A percentile compares a stretch with the other conserved stretches of the same genome.
Evolutionary conservation across 345 rosid species (phyloP).

Genomic region (Murraya paniculata): DNA sequence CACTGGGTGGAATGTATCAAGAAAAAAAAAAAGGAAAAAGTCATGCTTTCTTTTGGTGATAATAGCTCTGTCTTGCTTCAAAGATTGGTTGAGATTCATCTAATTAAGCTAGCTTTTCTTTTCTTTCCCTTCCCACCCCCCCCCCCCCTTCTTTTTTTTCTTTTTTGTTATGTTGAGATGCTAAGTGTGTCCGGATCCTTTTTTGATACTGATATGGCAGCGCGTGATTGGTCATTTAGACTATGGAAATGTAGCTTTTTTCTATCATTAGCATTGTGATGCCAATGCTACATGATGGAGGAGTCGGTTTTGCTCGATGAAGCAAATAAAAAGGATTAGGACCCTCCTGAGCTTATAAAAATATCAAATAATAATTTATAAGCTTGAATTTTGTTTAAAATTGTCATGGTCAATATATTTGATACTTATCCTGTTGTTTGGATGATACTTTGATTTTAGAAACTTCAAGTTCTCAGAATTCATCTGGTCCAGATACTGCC

Average conservation of each 20-base stretch:
- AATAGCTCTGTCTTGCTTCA: background rate
- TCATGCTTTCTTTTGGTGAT: background rate
- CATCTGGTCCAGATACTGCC: conserved; percentile 46
- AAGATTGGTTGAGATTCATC: conserved; percentile 7
- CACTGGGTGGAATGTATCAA: background rate
- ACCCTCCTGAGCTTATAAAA: background rate
- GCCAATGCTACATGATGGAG: background rate
- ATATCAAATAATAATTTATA: no score
- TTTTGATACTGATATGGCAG: conserved; percentile 3
- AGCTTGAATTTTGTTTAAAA: background rate
- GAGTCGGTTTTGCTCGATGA: background rate
- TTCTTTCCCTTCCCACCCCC: background rate
- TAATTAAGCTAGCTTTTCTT: background rate
- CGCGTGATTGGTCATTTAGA: background rate
- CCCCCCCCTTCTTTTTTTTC: no score
- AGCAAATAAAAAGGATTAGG: background rate
- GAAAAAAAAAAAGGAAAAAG: background rate
- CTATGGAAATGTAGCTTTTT: background rate
- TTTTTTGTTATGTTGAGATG: background rate
- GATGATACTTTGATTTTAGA: conserved; percentile 24
- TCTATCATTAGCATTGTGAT: background rate
- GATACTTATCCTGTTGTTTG: background rate
- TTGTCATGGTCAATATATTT: background rate
- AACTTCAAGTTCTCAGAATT: conserved; percentile 16
- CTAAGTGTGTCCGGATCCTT: background rate